Evolutionary conservation across 2,329 filamentous ascomycete genomes (phyloP), one percentile per base, ranked within the genome.

Genomic region (Pyricularia grisea): DNA sequence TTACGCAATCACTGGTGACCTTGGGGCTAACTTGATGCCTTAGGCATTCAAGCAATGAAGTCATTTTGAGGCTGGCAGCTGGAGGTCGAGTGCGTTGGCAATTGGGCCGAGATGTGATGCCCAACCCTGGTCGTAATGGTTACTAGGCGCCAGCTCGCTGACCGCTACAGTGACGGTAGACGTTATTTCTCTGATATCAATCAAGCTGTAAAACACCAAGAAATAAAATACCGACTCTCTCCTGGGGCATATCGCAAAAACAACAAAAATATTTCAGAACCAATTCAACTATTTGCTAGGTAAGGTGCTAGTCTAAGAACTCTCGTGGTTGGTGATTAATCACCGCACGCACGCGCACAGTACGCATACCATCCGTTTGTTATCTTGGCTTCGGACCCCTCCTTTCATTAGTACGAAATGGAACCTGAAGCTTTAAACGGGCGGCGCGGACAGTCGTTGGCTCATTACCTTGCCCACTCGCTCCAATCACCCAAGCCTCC

Each of bases 61-160:
- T 68, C 68, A 65, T 68, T n/a, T 68, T 31, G 36, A 42, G 67
- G 42, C 65, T 61, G 64, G 67, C 68, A 70, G 69, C 68, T 73
- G 70, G 71, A 70, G 70, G 67, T 72, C 71, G 69, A 70, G 71
- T 63, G 60, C 60, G 60, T 70, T 65, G 68, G 61, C 68, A 25
- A 31, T 65, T 69, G 67, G 63, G 42, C 65, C 23, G 28, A 70
- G 58, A 72, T n/a, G 73, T 76, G 76, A 74, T 78, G 76, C 76
- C 76, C 76, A 77, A 77, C 76, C 74, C 74, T 72, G 60, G 60
- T 72, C 67, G 23, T 2, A 12, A 66, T n/a, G 63, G 14, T 63
- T 25, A 61, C 58, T 27, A 61, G 58, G 58, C 58, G 27, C 23
- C 27, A 42, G 58, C 73, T 73, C 72, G 73, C 74, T 77, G 76